Base-by-base conservation (phyloP, 2,329 filamentous ascomycete species). In the Epichloe festucae region DNA sequence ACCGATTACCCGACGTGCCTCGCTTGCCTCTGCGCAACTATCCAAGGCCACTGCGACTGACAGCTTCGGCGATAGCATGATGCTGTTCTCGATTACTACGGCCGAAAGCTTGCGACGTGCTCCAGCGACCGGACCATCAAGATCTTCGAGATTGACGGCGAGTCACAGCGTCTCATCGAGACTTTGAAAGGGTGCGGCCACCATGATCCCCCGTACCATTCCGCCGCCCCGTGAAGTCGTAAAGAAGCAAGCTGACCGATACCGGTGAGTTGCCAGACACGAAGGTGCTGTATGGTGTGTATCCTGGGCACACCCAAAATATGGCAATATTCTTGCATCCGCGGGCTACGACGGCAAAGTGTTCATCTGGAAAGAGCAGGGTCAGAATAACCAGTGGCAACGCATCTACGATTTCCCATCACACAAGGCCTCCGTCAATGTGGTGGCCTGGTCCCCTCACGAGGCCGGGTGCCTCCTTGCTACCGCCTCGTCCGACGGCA, bases 61-160 rank as follows among this genome's bases (percentile, higher is more conserved):
- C 38, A 45, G 57, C 59, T 51, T 59, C 59, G 53, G 48, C 51
- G 36, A 50, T 51, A 89, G 91, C 93, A 98, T 70, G 93, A 98
- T 79, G 93, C 93, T 58, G 91, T 95, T 58, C 84, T 98, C 65
- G 93, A 98, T 70, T 98, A 97, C 76, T 98, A 97, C 70, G 93
- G 93, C 65, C 84, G 93, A 60, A 86, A 91, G 65, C 82, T 98
- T 61, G 93, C 93, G 56, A 98, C 93, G 59, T 97, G 93, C 72
- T 96, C 90, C 38, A 96, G 91, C 59, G 93, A 98, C 73, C 90
- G 93, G 67, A 97, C 91, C 46, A 95, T 98, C 75, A 97, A 97
- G 75, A 97, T 98, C 66, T 98, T 96, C 66, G 93, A 98, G 71
- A 85, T 98, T 52, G 91, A 97, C 64, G 89, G 89, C 63, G 90